A percentile compares a stretch with the other conserved stretches of the same genome.
Evolutionary conservation across 495 filamentous ascomycete genomes (phyloP).

Genomic region (Neurospora sp.): DNA sequence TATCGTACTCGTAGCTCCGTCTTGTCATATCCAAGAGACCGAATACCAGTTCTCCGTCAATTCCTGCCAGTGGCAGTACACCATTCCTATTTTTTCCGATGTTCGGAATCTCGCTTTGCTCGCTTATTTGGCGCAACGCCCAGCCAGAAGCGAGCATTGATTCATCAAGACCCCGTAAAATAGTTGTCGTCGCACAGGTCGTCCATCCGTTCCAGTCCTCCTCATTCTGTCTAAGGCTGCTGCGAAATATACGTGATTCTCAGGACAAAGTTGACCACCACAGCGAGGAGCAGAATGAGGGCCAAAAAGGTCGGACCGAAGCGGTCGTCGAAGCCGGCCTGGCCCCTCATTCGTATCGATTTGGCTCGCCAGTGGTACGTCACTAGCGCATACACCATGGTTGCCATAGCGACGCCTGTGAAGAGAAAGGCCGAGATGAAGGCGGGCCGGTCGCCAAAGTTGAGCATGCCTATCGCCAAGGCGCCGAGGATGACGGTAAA

Average conservation of each 20-base stretch:
- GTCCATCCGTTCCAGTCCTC: not conserved
- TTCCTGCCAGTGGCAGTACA: not conserved
- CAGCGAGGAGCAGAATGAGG: conserved; percentile 70
- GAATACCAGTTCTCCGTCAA: not conserved
- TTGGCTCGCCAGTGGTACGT: conserved; percentile 97
- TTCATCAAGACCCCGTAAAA: not conserved
- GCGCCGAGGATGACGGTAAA: conserved; percentile 97
- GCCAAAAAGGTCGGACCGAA: conserved; percentile 87
- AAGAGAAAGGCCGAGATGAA: conserved; percentile 88
- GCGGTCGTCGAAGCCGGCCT: conserved; percentile 92
- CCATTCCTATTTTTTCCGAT: not conserved
- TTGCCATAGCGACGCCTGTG: conserved; percentile 86
- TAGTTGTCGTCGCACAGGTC: not conserved
- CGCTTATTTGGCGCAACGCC: not conserved
- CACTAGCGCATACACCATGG: conserved; percentile 89
- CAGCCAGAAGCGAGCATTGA: not conserved
- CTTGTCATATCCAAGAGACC: not conserved
- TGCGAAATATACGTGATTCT: conserved; percentile 50
- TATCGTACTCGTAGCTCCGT: not conserved
- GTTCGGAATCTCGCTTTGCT: not conserved
- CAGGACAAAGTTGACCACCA: conserved; percentile 89
- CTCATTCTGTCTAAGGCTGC: conserved; percentile 16
- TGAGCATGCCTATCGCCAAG: conserved; percentile 88
- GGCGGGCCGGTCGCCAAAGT: conserved; percentile 90
- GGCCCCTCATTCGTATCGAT: conserved; percentile 80